Evolutionary conservation across 2,329 filamentous ascomycete species (phyloP), one percentile per base, ranked within the genome.

Genomic region (Monosporascus ibericus): DNA sequence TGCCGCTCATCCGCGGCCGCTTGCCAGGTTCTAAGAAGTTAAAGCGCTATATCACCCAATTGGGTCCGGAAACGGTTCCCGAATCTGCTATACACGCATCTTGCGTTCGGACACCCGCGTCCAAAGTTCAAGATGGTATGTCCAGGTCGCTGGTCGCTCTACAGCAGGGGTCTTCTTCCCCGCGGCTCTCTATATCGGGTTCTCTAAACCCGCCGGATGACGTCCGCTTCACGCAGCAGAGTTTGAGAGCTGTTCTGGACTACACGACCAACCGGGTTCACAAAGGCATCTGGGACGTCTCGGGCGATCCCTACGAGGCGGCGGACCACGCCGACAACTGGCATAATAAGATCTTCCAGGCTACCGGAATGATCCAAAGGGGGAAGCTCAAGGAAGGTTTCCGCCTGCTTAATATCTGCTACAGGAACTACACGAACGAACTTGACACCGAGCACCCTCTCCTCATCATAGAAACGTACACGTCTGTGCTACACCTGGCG

Each of bases 1-100:
- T 25, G 6, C 24, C 24, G 9, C 47, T 52, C 8, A 36, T 54
- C n/a, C 42, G 49, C 18, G 52, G 54, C 17, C 54, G 54, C 9
- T 37, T 47, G n/a, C 27, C 49, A n/a, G 54, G 54, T n/a, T 53
- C 52, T 20, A 51, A 49, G 6, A 46, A 50, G 24, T 36, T 52
- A 25, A 46, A 51, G 49, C 39, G 44, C 17, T 48, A 44, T 34
- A 6, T 51, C 25, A 24, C 44, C 6, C 22, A 17, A 22, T 11
- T 44, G 14, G 42, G 20, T 22, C 42, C 22, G 20, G 22, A 27
- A 7, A 27, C 11, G 20, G n/a, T n/a, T n/a, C 25, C 17, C 11
- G 38, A 17, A 5, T 11, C 20, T 5, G 14, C 46, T 11, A 39
- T 25, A 17, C 6, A 24, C 3, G 15, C 27, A 20, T 42, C 34